These are phyloP conservation scores for Dactylonectria macrodidyma DNA, from an alignment of 2,329 filamentous ascomycete genomes.

Conservation along the genomic window DNA sequence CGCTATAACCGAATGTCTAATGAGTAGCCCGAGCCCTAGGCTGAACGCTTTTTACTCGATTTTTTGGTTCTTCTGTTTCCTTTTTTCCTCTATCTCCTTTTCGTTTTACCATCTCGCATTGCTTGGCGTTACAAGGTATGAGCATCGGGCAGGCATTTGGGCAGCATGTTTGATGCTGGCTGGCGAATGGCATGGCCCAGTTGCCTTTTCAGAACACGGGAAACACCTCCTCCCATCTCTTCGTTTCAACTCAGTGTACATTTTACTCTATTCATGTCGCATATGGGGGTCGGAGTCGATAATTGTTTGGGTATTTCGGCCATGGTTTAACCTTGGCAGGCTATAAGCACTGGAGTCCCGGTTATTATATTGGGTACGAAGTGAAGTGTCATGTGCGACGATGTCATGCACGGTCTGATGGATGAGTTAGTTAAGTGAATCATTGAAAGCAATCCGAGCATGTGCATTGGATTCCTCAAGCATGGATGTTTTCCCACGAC, in stretches of 20 bases:
- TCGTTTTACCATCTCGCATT: conserved; percentile 36
- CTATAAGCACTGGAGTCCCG: conserved; percentile 15
- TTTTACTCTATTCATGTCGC: conserved; percentile 27
- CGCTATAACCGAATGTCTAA: neutral
- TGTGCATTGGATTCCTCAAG: conserved; percentile 10
- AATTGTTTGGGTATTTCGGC: conserved; percentile 14
- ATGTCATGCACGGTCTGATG: conserved; percentile 28
- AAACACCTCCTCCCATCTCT: conserved; percentile 21
- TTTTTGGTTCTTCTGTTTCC: conserved; percentile 12
- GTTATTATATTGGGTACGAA: conserved; percentile 12
- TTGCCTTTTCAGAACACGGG: conserved; percentile 29
- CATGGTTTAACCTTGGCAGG: neutral
- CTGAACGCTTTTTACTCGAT: neutral
- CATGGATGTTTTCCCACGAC: neutral
- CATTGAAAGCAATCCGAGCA: conserved; percentile 17
- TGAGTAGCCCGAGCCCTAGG: neutral
- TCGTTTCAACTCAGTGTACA: conserved; percentile 34
- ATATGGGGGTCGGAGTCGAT: conserved; percentile 39
- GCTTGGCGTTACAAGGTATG: conserved; percentile 37
- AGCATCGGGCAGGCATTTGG: conserved; percentile 33
- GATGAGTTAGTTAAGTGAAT: conserved; percentile 21
- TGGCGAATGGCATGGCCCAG: conserved; percentile 22
- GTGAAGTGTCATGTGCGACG: conserved; percentile 29
- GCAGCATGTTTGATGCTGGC: conserved; percentile 36
- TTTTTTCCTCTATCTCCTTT: neutral